Evolutionary conservation across 768 basidiomycete species (phyloP).

Genomic region (Leccinum fibrillosum): DNA sequence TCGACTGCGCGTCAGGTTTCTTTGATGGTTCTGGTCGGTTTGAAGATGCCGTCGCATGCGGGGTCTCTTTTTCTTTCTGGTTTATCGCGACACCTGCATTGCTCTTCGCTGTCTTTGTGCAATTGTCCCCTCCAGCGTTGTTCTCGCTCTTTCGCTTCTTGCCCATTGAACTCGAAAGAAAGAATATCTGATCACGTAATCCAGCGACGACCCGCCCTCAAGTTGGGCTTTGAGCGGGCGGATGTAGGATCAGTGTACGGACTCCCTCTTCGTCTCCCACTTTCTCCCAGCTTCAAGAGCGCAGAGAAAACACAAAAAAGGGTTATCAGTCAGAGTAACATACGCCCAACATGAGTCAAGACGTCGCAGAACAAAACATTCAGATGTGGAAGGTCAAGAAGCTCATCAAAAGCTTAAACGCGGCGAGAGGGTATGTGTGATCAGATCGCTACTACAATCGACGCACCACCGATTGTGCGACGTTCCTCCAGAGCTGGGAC

Average conservation of each 20-base stretch:
- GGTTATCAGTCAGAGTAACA: constrained; percentile 9
- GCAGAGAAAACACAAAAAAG: constrained; percentile 13
- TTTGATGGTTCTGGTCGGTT: constrained; percentile 2
- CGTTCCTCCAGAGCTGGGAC: constrained; percentile 72
- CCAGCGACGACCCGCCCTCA: constrained; percentile 18
- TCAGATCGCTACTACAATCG: not conserved
- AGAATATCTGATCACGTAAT: constrained; percentile 10
- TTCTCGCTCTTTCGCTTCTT: constrained; percentile 23
- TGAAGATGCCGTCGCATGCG: not conserved
- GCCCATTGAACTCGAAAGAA: constrained; percentile 8
- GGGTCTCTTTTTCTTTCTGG: constrained; percentile 2
- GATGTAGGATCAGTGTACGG: constrained; percentile 7
- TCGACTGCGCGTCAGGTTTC: constrained; percentile 3
- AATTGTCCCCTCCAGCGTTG: not conserved
- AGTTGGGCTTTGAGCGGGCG: constrained; percentile 8
- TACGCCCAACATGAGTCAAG: constrained; percentile 69
- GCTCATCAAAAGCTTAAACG: constrained; percentile 96
- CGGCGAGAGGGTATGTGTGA: constrained; percentile 50
- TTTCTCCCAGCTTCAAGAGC: constrained; percentile 22
- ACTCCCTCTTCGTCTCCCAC: constrained; percentile 15
- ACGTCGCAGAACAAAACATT: constrained; percentile 89
- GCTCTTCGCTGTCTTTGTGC: constrained; percentile 17
- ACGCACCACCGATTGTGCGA: constrained; percentile 21
- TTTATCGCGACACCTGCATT: constrained; percentile 1
- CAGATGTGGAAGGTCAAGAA: constrained; percentile 99